phyloP scores from a whole-genome alignment of 768 basidiomycete species.

The Megacollybia marginata region DNA sequence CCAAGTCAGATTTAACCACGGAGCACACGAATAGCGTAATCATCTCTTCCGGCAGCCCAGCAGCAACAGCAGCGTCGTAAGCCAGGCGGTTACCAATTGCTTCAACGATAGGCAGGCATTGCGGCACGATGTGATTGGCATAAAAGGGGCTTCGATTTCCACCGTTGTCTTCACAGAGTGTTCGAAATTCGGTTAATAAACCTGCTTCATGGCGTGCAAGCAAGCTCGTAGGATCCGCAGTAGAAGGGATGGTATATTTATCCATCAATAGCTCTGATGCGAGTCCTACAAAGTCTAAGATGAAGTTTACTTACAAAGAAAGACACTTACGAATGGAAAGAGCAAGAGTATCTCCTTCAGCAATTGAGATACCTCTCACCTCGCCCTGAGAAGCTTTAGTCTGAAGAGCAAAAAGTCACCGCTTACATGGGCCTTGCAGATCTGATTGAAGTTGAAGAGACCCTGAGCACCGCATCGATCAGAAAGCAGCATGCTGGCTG shows the following conservation, averaged over 20 bases:
- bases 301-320: background rate
- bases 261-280: slow-evolving; percentile 18
- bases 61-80: slow-evolving; percentile 16
- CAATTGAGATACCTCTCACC: slow-evolving; percentile 31
- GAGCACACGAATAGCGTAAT: slow-evolving; percentile 31
- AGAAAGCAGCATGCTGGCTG: slow-evolving; percentile 9
- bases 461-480: too few relatives aligned
- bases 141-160: slow-evolving; percentile 10
- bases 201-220: slow-evolving; percentile 15
- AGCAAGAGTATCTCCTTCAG: slow-evolving; percentile 37
- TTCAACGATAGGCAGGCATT: slow-evolving; percentile 21
- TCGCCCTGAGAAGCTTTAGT: slow-evolving; percentile 21
- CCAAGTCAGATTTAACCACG: slow-evolving; percentile 25
- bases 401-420: too few relatives aligned
- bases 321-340: slow-evolving; percentile 28
- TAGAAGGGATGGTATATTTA: slow-evolving; percentile 12
- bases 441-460: too few relatives aligned
- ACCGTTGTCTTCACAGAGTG: background rate
- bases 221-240: slow-evolving; percentile 8
- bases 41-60: slow-evolving; percentile 19
- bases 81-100: slow-evolving; percentile 22
- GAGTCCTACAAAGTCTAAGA: slow-evolving; percentile 14
- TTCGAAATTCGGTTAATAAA: slow-evolving; percentile 5
- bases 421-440: too few relatives aligned
- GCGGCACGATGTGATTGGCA: slow-evolving; percentile 28